phyloP scores from a whole-genome alignment of 352 stramenopile species.

The Albugo candida region DNA sequence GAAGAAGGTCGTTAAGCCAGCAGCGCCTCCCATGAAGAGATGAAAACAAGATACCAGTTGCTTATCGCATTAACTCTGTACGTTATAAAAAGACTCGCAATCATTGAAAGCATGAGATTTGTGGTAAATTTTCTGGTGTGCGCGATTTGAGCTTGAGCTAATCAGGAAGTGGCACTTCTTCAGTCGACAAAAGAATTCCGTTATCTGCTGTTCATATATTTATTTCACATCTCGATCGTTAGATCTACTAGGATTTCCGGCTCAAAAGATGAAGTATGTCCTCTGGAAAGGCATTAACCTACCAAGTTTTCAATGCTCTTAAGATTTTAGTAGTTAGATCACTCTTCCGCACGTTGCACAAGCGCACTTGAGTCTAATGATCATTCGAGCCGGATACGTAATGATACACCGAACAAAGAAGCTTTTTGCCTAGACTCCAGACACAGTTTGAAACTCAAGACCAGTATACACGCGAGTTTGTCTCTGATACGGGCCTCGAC shows the following conservation, averaged over 20 bases:
- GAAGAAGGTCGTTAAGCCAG: conserved; percentile 3
- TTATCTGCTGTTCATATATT: conserved; percentile 99
- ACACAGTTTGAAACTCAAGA: conserved; percentile 45
- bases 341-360: conserved; percentile 88
- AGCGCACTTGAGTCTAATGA: conserved; percentile 96
- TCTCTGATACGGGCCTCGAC: conserved; percentile 95
- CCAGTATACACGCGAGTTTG: conserved; percentile 89
- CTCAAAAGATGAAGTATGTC: conserved; percentile 90
- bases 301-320: conserved; percentile 11
- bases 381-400: conserved; percentile 96
- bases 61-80: conserved; percentile 57
- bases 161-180: conserved; percentile 91
- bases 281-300: conserved; percentile 44
- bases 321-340: conserved; percentile 49
- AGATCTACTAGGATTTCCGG: conserved; percentile 88
- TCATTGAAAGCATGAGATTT: conserved; percentile 93
- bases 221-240: conserved; percentile 89
- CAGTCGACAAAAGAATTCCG: conserved; percentile 99
- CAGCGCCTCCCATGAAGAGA: conserved; percentile 1
- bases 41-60: conserved; percentile 25
- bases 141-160: conserved; percentile 71
- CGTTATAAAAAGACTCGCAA: conserved; percentile 68
- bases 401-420: conserved; percentile 84
- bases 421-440: too few relatives aligned
- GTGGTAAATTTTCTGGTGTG: conserved; percentile 89